Evolutionary conservation across 2,329 filamentous ascomycete genomes (phyloP).

Genomic region (Calonectria fujianensis): DNA sequence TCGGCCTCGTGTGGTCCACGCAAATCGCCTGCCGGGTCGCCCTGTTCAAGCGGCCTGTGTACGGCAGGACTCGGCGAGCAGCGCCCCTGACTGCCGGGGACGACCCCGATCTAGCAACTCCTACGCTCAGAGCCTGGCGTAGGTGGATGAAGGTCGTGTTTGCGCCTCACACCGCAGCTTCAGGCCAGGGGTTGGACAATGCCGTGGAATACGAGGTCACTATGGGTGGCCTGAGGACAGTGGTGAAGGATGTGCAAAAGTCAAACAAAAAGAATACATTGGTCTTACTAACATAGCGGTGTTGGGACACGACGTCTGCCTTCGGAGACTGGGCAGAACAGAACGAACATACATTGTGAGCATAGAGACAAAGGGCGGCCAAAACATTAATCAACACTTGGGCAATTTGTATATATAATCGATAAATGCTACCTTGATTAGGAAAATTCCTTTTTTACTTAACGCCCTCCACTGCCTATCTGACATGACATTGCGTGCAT

Average conservation of each 20-base stretch:
- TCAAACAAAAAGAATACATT: neutral
- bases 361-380: neutral
- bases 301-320: neutral
- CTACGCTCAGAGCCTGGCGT: slow-evolving; percentile 76
- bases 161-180: slow-evolving; percentile 81
- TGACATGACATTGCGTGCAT: slow-evolving; percentile 20
- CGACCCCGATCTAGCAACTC: slow-evolving; percentile 64
- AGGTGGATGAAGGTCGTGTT: slow-evolving; percentile 94
- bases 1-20: slow-evolving; percentile 93
- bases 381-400: neutral
- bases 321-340: no score
- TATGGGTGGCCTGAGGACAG: slow-evolving; percentile 75
- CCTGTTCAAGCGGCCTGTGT: slow-evolving; percentile 82
- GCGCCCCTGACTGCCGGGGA: slow-evolving; percentile 61
- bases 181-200: slow-evolving; percentile 67
- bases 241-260: slow-evolving; percentile 41
- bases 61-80: slow-evolving; percentile 61
- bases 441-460: slow-evolving; percentile 10
- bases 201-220: slow-evolving; percentile 85
- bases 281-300: neutral
- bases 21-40: slow-evolving; percentile 90
- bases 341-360: neutral
- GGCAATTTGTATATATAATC: slow-evolving; percentile 26
- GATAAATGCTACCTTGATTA: slow-evolving; percentile 8
- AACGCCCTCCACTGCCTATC: slow-evolving; percentile 21